Evolutionary conservation across 805 yeast species (phyloP).

Genomic region (Jamesozyma jinghongensis): DNA sequence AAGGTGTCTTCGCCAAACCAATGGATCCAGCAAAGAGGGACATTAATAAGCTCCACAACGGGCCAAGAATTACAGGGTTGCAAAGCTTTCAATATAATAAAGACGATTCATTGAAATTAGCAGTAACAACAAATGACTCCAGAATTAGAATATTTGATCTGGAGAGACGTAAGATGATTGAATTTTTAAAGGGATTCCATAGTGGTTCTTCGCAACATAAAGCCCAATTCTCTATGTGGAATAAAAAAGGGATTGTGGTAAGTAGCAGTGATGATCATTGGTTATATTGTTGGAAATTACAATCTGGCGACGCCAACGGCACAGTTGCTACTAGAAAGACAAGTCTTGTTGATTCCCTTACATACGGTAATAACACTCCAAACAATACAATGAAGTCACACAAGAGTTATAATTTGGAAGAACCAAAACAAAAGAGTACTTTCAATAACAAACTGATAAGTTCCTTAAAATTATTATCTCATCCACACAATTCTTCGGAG

Average conservation of each 20-base stretch:
- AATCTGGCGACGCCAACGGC: conserved; percentile 14
- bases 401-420: background rate
- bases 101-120: conserved; percentile 31
- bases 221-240: conserved; percentile 34
- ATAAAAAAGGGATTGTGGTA: conserved; percentile 38
- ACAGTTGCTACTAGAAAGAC: background rate
- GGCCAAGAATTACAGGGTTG: conserved; percentile 73
- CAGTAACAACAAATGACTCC: conserved; percentile 78
- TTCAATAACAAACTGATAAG: background rate
- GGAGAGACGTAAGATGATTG: conserved; percentile 43
- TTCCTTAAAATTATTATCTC: conserved; percentile 1
- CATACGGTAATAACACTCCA: background rate
- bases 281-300: conserved; percentile 70
- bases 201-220: conserved; percentile 64
- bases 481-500: background rate
- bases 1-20: conserved; percentile 6
- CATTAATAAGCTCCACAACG: conserved; percentile 14
- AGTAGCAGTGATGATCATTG: conserved; percentile 85
- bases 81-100: conserved; percentile 34
- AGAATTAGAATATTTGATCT: conserved; percentile 57
- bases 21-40: background rate
- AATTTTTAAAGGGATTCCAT: conserved; percentile 63
- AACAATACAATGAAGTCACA: background rate
- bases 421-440: background rate
- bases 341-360: background rate